phyloP scores from a whole-genome alignment of 129 eudicot species.

The Tagetes erecta region DNA sequence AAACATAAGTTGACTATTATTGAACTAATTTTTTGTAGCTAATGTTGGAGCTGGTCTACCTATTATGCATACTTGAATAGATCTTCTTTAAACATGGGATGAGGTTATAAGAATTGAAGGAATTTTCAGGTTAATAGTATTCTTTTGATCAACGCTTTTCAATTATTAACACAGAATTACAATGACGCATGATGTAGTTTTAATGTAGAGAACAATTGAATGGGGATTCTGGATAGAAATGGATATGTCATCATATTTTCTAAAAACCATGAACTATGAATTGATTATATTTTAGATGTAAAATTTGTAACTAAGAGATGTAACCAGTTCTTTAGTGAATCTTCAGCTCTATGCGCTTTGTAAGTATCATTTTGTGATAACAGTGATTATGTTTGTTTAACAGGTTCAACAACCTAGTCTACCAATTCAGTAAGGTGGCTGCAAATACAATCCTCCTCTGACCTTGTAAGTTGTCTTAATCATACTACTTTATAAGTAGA shows the following conservation, averaged over 20 bases:
- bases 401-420: constrained; percentile 79
- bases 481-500: background rate
- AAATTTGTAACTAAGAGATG: too few species aligned
- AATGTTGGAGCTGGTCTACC: constrained; percentile 99
- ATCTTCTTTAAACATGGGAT: constrained; percentile 96
- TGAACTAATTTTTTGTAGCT: constrained; percentile 87
- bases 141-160: background rate
- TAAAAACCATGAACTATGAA: background rate
- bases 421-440: constrained; percentile 76
- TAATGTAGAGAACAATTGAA: constrained; percentile 2
- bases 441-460: constrained; percentile 73
- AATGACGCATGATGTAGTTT: constrained; percentile 10
- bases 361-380: background rate
- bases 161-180: background rate
- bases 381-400: constrained; percentile 18
- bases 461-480: constrained; percentile 51
- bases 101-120: constrained; percentile 86
- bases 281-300: constrained; percentile 16
- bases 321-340: too few species aligned
- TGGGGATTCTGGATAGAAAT: background rate
- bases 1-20: constrained; percentile 77
- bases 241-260: background rate
- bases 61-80: constrained; percentile 85
- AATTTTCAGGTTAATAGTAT: constrained; percentile 73
- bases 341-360: too few species aligned